Base-by-base conservation (phyloP, 169 alveolate species). In the Cyclospora cayetanensis region DNA sequence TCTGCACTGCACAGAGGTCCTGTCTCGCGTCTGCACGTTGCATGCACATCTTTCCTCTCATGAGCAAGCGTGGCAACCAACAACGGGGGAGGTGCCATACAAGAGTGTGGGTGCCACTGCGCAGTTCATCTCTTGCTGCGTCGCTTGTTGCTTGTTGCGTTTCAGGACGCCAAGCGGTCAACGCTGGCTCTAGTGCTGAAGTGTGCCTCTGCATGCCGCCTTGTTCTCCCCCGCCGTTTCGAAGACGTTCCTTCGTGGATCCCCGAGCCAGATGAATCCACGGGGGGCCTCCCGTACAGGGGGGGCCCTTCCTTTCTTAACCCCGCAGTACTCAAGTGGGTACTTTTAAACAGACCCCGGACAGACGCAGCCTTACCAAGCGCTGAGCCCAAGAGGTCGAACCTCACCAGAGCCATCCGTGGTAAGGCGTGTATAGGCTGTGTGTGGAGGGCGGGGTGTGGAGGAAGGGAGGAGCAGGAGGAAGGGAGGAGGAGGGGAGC, bases 221-320 rank as follows among this genome's bases (percentile, higher is more conserved):
- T 50, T 35, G 65, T 50, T 31, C 65, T 82, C 55, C 90, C 90
- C 53, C 90, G 90, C 39, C 90, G 90, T 25, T 82, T 82, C 60
- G 90, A 82, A 63, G 76, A 37, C 18, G 65, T 35, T 2, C 90
- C 90, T 1, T 34, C 77, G 52, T 82, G 29, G 11, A 35, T 82
- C 22, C 79, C 74, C 42, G 90, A 82, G 60, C 90, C 90, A 12
- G 90, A 82, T 41, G 90, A 82, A 25, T 22, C 74, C 5, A n/a
- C 90, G 9, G 72, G 70, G 77, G 90, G 90, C 60, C n/a, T 29
- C 34, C 90, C 90, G 25, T 82, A 82, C 60, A 37, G 90, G 25
- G 65, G 29, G n/a, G 90, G 90, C 15, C 65, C 90, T 9, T 12
- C 53, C 7, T 25, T 35, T 22, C 60, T 82, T 35, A 20, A 22